Conservation (phyloP, 306 rosid genomes). For the Rosa persica region DNA sequence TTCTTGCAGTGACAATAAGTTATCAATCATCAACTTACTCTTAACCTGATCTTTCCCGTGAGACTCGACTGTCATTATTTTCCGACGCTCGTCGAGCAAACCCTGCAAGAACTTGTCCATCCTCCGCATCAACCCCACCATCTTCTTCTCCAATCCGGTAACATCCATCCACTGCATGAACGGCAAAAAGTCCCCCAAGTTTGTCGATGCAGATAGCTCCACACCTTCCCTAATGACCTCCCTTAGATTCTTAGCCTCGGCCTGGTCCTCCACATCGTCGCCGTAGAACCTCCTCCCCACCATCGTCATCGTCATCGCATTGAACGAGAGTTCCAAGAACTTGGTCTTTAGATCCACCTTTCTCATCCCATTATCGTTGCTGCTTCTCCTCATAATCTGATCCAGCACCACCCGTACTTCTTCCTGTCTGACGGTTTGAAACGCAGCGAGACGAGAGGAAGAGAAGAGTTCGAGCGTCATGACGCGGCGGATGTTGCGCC, state of each 20-base stretch:
- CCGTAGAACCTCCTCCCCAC: constrained; percentile 45
- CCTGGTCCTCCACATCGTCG: constrained; percentile 10
- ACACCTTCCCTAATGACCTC: constrained; percentile 17
- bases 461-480: constrained; percentile 5
- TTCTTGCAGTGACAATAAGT: constrained; percentile 27
- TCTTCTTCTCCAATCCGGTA: constrained; percentile 23
- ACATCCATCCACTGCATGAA: constrained; percentile 16
- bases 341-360: neutral
- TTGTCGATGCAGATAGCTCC: constrained; percentile 4
- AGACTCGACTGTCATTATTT: neutral
- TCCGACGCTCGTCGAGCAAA: constrained; percentile 31
- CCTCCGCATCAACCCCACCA: constrained; percentile 11
- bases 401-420: neutral
- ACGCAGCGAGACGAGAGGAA: neutral
- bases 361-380: neutral
- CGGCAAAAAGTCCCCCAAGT: constrained; percentile 30
- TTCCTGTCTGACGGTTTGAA: neutral
- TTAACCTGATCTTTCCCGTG: neutral
- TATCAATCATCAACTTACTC: constrained; percentile 30
- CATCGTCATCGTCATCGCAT: constrained; percentile 39
- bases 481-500: constrained; percentile 25
- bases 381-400: neutral
- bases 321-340: constrained; percentile 17
- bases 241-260: constrained; percentile 25
- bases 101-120: constrained; percentile 34